Evolutionary conservation across 768 basidiomycete genomes (phyloP), one percentile per base, ranked within the genome.

Genomic region (Gloeostereum incarnatum): DNA sequence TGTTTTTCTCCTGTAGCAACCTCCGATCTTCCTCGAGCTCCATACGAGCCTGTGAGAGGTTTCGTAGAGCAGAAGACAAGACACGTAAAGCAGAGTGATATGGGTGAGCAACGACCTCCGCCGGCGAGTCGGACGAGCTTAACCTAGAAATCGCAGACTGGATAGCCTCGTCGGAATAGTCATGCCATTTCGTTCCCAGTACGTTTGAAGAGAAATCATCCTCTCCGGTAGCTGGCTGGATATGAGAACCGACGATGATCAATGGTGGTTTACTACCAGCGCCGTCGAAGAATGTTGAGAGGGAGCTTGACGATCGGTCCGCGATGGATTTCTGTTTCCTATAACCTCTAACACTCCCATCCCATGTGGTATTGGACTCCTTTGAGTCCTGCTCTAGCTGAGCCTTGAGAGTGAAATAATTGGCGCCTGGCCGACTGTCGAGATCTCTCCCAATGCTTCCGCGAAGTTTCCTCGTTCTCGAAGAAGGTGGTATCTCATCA

Each of bases 81-180:
- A 78, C 66, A 16, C 87, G 75, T 11, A 90, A 49, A 2, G 79
- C 71, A 1, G 75, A 62, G 45, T 84, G 78, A 46, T 83, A 84
- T 1, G 83, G 77, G 48, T 78, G 70, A 19, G 46, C 54, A 2
- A 66, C 49, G 2, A 60, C 47, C 32, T 73, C 65, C 5, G 69
- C 65, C 1, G 71, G 69, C 0, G 73, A 67, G 24, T 73, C 68
- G 3, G 65, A 54, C 9, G 48, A 43, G 38, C 61, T 51, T 10
- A 82, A 55, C 14, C 58, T 59, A 0, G 81, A 69, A 17, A 88
- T 71, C 3, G 75, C 68, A 11, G 66, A 60, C 43, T 81, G 76
- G 30, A 90, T 81, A 2, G 71, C 79, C 35, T 83, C 75, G 54
- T 90, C 84, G 2, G 83, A 77, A 48, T 75, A 78, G 17, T 76